Conservation (phyloP, 1,139 yeast species). For the Pichia sp. region DNA sequence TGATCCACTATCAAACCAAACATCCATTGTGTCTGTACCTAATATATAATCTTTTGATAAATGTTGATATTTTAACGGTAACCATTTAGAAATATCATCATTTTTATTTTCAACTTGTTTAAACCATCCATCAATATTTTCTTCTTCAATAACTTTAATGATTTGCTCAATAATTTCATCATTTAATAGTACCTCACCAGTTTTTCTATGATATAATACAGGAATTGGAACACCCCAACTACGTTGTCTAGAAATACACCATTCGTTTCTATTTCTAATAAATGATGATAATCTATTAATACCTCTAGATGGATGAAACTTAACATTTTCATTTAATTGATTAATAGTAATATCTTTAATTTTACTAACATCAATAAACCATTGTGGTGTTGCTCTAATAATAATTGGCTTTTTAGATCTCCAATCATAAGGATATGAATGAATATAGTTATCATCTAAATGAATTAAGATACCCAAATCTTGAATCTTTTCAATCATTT, state of each 20-base stretch:
- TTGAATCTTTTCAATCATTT: slow-evolving; percentile 40
- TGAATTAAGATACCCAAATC: slow-evolving; percentile 43
- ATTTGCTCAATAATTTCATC: slow-evolving; percentile 47
- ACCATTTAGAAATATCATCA: slow-evolving; percentile 51
- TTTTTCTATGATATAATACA: slow-evolving; percentile 57
- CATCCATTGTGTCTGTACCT: slow-evolving; percentile 93
- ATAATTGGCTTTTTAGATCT: slow-evolving; percentile 93
- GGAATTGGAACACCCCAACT: slow-evolving; percentile 99
- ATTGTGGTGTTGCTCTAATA: slow-evolving; percentile 91
- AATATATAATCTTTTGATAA: slow-evolving; percentile 44
- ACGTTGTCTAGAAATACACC: slow-evolving; percentile 97
- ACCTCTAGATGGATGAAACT: slow-evolving; percentile 72
- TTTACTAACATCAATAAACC: slow-evolving; percentile 84
- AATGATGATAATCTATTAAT: slow-evolving; percentile 65
- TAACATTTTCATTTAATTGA: slow-evolving; percentile 52
- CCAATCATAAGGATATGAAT: slow-evolving; percentile 97
- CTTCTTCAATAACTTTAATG: slow-evolving; percentile 43
- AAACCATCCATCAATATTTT: slow-evolving; percentile 82
- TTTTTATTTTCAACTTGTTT: slow-evolving; percentile 36
- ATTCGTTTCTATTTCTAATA: slow-evolving; percentile 73
- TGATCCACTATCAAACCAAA: slow-evolving; percentile 97
- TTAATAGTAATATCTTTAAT: slow-evolving; percentile 58
- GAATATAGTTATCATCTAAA: slow-evolving; percentile 49
- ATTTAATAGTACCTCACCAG: slow-evolving; percentile 54
- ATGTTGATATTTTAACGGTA: slow-evolving; percentile 42